phyloP scores from a whole-genome alignment of 768 basidiomycete genomes.

The Tubosaeta brunneosetosa region DNA sequence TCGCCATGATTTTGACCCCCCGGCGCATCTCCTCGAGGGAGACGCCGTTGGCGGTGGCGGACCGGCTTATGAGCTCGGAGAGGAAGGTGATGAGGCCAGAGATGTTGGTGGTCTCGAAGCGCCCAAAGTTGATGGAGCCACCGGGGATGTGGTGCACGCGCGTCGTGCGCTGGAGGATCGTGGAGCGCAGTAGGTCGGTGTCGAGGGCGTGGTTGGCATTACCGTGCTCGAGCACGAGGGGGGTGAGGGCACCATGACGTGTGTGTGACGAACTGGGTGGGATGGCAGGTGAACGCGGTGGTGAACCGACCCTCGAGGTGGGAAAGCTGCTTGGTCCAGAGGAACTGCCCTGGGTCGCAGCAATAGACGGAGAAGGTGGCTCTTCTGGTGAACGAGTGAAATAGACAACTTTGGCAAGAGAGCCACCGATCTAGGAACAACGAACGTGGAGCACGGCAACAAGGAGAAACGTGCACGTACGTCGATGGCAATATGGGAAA shows the following conservation, averaged over 20 bases:
- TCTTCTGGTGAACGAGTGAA: slow-evolving; percentile 92
- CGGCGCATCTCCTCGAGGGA: slow-evolving; percentile 86
- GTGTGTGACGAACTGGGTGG: slow-evolving; percentile 28
- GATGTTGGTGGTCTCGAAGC: slow-evolving; percentile 92
- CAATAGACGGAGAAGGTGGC: slow-evolving; percentile 69
- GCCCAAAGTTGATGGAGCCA: slow-evolving; percentile 94
- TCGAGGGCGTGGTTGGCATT: slow-evolving; percentile 29
- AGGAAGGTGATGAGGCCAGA: slow-evolving; percentile 83
- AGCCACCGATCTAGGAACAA: slow-evolving; percentile 79
- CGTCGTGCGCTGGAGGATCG: slow-evolving; percentile 63
- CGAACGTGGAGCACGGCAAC: slow-evolving; percentile 1
- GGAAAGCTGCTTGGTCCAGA: slow-evolving; percentile 43
- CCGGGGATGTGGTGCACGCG: slow-evolving; percentile 76
- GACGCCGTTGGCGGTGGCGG: slow-evolving; percentile 81
- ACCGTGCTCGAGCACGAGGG: slow-evolving; percentile 60
- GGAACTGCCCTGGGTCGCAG: slow-evolving; percentile 55
- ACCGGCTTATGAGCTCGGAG: slow-evolving; percentile 77
- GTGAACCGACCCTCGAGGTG: slow-evolving; percentile 32
- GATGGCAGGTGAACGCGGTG: slow-evolving; percentile 24
- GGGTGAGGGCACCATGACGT: slow-evolving; percentile 77
- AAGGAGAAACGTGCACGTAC: slow-evolving; percentile 47
- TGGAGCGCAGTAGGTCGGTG: slow-evolving; percentile 50
- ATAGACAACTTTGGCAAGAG: slow-evolving; percentile 96
- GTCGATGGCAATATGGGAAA: slow-evolving; percentile 96
- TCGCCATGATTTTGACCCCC: slow-evolving; percentile 95